Percentiles rank a stretch among this genome's conserved stretches.
Evolutionary conservation across 2,329 filamentous ascomycete species (phyloP).

Genomic region (Microdochium bolleyi): DNA sequence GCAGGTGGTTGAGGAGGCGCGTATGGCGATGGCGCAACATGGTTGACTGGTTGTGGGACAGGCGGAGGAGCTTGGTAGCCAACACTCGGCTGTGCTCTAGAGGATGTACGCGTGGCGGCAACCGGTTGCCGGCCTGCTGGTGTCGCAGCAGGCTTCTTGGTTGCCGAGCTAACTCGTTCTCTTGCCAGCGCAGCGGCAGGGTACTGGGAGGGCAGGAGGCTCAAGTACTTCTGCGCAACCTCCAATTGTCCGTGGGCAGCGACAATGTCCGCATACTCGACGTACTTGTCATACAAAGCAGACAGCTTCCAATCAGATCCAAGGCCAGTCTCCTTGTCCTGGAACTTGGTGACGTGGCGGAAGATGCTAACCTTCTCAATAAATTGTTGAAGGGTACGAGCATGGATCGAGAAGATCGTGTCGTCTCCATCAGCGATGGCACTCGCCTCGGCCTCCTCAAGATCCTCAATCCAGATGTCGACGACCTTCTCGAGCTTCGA

Average conservation of each 20-base stretch:
- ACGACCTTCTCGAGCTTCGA: conserved; percentile 98
- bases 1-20: conserved; percentile 14
- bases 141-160: conserved; percentile 40
- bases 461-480: conserved; percentile 83
- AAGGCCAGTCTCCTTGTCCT: conserved; percentile 66
- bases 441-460: conserved; percentile 74
- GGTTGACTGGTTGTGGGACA: conserved; percentile 11
- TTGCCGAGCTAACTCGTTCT: conserved; percentile 78
- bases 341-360: conserved; percentile 86
- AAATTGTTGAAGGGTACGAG: conserved; percentile 79
- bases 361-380: conserved; percentile 99
- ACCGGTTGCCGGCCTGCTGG: conserved; percentile 25
- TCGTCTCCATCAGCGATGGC: conserved; percentile 63
- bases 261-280: conserved; percentile 92
- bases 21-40: conserved; percentile 17
- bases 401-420: conserved; percentile 87
- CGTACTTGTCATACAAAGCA: conserved; percentile 86
- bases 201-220: conserved; percentile 76
- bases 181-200: conserved; percentile 81
- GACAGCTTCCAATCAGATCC: conserved; percentile 82
- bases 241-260: conserved; percentile 81
- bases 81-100: conserved; percentile 29
- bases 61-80: conserved; percentile 43
- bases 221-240: conserved; percentile 84
- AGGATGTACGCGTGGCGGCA: conserved; percentile 25